phyloP scores from a whole-genome alignment of 352 stramenopile genomes.

The Pythium diclinum region DNA sequence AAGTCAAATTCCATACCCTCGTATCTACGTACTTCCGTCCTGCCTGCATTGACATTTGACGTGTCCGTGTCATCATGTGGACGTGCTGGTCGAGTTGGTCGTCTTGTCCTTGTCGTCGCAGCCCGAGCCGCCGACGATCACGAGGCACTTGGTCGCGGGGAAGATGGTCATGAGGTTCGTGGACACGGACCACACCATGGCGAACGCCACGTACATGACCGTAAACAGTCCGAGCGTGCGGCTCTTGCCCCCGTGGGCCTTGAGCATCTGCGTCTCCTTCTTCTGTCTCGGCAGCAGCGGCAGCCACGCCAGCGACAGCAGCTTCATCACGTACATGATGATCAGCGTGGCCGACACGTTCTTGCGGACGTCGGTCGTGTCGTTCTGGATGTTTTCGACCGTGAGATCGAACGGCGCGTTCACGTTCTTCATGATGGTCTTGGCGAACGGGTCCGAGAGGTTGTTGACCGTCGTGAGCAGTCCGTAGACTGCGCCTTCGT shows the following conservation, averaged over 20 bases:
- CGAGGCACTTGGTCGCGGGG: slow-evolving; percentile 21
- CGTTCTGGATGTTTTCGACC: slow-evolving; percentile 28
- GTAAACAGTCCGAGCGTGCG: slow-evolving; percentile 24
- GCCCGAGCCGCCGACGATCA: slow-evolving; percentile 29
- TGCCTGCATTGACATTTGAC: background rate
- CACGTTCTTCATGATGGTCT: slow-evolving; percentile 33
- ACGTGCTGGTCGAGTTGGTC: background rate
- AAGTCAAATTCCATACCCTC: background rate
- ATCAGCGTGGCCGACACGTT: slow-evolving; percentile 29
- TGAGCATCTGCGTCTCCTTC: slow-evolving; percentile 29
- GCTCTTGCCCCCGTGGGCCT: slow-evolving; percentile 23
- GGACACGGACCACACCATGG: slow-evolving; percentile 25
- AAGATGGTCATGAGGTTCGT: slow-evolving; percentile 33
- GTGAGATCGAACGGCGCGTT: slow-evolving; percentile 31
- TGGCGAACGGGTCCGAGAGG: slow-evolving; percentile 29
- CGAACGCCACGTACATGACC: slow-evolving; percentile 27
- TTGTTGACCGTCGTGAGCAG: slow-evolving; percentile 37
- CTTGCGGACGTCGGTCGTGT: slow-evolving; percentile 28
- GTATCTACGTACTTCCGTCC: background rate
- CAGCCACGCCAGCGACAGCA: slow-evolving; percentile 30
- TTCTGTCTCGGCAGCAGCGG: slow-evolving; percentile 31
- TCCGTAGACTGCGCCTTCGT: slow-evolving; percentile 37
- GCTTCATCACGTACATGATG: slow-evolving; percentile 35
- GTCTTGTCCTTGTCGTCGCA: slow-evolving; percentile 9
- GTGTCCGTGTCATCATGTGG: background rate